phyloP scores from a whole-genome alignment of 1,284 basidiomycete species.

The Termitomyces sp. region DNA sequence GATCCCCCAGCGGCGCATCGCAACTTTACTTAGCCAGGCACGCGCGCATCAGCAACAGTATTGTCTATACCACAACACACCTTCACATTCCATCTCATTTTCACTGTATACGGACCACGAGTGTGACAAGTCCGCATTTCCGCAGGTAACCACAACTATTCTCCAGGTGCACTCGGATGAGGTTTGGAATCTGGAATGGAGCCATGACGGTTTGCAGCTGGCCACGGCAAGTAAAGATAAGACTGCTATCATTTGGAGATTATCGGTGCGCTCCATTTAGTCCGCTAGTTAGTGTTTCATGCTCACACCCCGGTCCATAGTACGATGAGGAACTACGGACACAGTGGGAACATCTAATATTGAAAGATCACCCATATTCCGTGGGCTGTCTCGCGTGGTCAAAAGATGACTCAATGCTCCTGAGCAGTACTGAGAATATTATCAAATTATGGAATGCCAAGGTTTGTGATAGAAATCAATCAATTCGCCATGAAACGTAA shows the following conservation, averaged over 20 bases:
- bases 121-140: constrained; percentile 80
- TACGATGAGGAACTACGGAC: constrained; percentile 25
- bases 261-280: constrained; percentile 53
- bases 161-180: constrained; percentile 87
- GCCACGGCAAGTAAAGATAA: constrained; percentile 89
- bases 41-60: constrained; percentile 71
- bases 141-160: constrained; percentile 78
- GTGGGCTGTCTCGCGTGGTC: constrained; percentile 89
- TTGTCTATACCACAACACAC: constrained; percentile 79
- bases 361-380: constrained; percentile 72
- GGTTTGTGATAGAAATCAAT: constrained; percentile 37
- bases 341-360: constrained; percentile 53
- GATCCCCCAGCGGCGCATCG: constrained; percentile 87
- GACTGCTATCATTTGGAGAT: constrained; percentile 85
- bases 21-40: constrained; percentile 84
- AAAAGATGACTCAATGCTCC: constrained; percentile 75
- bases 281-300: constrained; percentile 7
- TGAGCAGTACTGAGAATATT: constrained; percentile 74
- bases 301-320: constrained; percentile 3
- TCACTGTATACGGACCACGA: constrained; percentile 86
- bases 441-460: constrained; percentile 87
- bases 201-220: constrained; percentile 79
- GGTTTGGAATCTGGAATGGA: constrained; percentile 96
- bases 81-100: constrained; percentile 52
- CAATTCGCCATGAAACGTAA: background rate